These are phyloP conservation scores for Pinus albicaulis DNA, from an alignment of 75 land plant genomes.

Conservation along the genomic window DNA sequence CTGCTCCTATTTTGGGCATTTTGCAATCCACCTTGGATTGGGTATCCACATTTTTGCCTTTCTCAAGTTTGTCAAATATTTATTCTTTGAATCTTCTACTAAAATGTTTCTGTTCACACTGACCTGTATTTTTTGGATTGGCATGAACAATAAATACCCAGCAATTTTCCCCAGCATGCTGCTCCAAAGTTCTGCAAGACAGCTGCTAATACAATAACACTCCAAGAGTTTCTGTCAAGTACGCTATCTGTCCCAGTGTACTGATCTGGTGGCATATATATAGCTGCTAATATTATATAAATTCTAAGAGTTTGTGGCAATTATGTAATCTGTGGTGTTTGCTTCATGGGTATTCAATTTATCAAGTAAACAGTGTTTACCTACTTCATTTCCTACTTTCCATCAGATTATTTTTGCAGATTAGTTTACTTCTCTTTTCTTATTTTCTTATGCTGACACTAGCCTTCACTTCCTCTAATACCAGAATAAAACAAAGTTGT, in stretches of 20 bases:
- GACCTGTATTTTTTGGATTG: too few species aligned
- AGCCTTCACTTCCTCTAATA: background rate
- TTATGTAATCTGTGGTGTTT: background rate
- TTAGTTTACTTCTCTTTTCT: background rate
- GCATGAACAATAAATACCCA: too few species aligned
- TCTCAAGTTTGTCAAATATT: background rate
- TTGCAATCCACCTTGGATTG: background rate
- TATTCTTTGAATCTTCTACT: background rate
- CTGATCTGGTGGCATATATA: too few species aligned
- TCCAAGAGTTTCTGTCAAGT: too few species aligned
- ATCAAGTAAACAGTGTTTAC: background rate
- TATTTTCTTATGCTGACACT: background rate
- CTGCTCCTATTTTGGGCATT: background rate
- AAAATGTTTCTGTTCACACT: background rate
- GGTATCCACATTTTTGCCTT: background rate
- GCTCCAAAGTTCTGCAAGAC: too few species aligned
- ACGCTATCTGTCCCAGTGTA: too few species aligned
- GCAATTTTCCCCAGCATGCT: too few species aligned
- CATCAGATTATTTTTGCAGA: background rate
- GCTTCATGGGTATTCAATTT: background rate
- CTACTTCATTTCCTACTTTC: background rate
- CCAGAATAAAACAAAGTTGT: background rate
- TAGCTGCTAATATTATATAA: too few species aligned
- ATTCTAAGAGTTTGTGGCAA: too few species aligned
- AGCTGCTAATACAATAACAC: too few species aligned